Conservation (phyloP, 176 grass and related monocot species). For the Tuctoria greenei region DNA sequence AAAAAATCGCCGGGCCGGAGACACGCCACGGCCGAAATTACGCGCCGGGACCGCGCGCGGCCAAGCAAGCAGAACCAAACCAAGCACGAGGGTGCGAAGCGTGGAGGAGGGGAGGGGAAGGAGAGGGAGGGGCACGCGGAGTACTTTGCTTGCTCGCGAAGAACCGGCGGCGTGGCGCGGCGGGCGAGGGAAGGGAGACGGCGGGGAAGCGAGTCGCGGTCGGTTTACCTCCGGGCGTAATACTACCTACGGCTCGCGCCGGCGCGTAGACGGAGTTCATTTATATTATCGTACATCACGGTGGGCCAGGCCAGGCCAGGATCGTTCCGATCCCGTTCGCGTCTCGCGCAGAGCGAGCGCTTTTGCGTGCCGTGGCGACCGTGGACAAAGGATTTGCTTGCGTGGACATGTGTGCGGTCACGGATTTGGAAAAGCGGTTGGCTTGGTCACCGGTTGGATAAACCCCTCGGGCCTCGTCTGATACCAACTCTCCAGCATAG, state of each 20-base stretch:
- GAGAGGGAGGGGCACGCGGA: not conserved
- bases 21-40: not conserved
- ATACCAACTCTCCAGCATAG: too few species aligned
- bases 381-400: too few species aligned
- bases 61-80: too few species aligned
- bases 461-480: too few species aligned
- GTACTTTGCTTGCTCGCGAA: slow-evolving; percentile 3
- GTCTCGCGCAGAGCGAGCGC: too few species aligned
- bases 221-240: slow-evolving; percentile 20
- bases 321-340: too few species aligned
- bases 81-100: not conserved
- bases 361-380: too few species aligned
- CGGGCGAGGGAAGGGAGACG: not conserved
- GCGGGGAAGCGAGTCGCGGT: not conserved
- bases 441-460: too few species aligned
- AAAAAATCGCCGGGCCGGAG: not conserved
- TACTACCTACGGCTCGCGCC: not conserved
- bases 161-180: not conserved
- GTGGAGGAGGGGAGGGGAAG: not conserved
- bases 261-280: not conserved
- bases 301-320: not conserved
- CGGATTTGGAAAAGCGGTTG: too few species aligned
- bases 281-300: not conserved
- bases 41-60: not conserved
- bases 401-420: too few species aligned